These are phyloP conservation scores for Seminavis robusta DNA, from an alignment of 108 stramenopile species.

Conservation along the genomic window DNA sequence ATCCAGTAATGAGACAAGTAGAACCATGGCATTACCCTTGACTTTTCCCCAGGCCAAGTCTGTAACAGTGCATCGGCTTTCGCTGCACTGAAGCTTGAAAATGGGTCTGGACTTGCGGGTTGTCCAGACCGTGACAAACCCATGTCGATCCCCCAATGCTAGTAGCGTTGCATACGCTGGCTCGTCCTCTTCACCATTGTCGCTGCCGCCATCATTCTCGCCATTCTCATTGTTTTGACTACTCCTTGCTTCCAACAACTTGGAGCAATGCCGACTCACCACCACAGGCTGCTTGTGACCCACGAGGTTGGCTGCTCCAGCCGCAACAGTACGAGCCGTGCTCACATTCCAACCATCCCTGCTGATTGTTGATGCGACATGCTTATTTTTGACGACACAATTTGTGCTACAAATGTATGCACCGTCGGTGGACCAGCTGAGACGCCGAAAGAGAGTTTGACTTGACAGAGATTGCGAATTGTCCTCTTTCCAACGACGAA, in stretches of 20 bases:
- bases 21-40: conserved; percentile 29
- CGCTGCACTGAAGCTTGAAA: conserved; percentile 84
- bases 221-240: conserved; percentile 7
- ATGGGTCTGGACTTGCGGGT: conserved; percentile 65
- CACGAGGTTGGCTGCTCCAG: conserved; percentile 84
- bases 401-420: conserved; percentile 84
- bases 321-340: conserved; percentile 26
- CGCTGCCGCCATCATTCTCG: conserved; percentile 17
- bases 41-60: conserved; percentile 73
- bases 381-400: conserved; percentile 74
- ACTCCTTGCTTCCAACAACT: conserved; percentile 43
- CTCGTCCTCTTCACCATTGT: conserved; percentile 55
- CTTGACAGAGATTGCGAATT: conserved; percentile 55
- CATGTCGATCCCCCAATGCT: conserved; percentile 80
- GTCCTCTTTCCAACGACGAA: conserved; percentile 56
- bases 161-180: conserved; percentile 79
- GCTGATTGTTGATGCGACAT: conserved; percentile 83
- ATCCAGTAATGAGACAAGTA: conserved; percentile 78
- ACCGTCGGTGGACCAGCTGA: conserved; percentile 85
- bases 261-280: conserved; percentile 72
- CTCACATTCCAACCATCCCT: conserved; percentile 84
- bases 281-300: conserved; percentile 90
- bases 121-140: conserved; percentile 87
- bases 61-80: conserved; percentile 78
- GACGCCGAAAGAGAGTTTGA: conserved; percentile 75